Percentiles rank a stretch among this genome's conserved stretches.
Evolutionary conservation across 352 stramenopile species (phyloP).

Genomic region (Phytopythium sindhum): DNA sequence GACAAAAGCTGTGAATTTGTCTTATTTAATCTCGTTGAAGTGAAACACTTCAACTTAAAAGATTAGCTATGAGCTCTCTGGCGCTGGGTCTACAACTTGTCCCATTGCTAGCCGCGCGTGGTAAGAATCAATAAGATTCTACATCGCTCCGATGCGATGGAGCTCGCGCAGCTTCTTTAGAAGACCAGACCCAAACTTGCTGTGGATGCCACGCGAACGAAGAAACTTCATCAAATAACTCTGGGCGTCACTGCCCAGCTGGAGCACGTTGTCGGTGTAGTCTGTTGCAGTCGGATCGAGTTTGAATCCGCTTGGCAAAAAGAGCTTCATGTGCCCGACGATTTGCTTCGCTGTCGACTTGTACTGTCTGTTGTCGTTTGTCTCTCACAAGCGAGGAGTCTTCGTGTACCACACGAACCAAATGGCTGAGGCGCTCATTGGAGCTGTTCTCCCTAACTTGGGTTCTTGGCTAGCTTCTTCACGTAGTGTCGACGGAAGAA

Average conservation of each 20-base stretch:
- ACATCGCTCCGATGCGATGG: not conserved
- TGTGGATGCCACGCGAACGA: not conserved
- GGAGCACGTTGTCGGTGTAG: slow-evolving; percentile 2
- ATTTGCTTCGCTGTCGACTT: slow-evolving; percentile 19
- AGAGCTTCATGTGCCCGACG: slow-evolving; percentile 27
- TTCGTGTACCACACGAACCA: slow-evolving; percentile 15
- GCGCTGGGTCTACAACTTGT: too few species aligned
- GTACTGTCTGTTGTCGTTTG: slow-evolving; percentile 3
- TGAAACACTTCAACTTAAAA: too few species aligned
- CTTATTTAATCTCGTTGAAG: too few species aligned
- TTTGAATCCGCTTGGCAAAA: slow-evolving; percentile 14
- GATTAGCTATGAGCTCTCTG: too few species aligned
- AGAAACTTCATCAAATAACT: slow-evolving; percentile 3
- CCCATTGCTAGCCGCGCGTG: too few species aligned
- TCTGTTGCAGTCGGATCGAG: slow-evolving; percentile 4
- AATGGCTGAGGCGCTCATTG: not conserved
- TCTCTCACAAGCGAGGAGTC: slow-evolving; percentile 12
- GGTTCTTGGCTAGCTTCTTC: not conserved
- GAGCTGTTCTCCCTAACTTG: not conserved
- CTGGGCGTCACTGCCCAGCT: not conserved
- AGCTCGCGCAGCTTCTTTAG: slow-evolving; percentile 6
- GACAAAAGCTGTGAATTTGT: too few species aligned
- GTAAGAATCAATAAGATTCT: too few species aligned
- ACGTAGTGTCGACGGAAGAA: not conserved
- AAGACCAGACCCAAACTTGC: slow-evolving; percentile 2